Evolutionary conservation across 768 basidiomycete species (phyloP).

Genomic region (Hericium coralloides): DNA sequence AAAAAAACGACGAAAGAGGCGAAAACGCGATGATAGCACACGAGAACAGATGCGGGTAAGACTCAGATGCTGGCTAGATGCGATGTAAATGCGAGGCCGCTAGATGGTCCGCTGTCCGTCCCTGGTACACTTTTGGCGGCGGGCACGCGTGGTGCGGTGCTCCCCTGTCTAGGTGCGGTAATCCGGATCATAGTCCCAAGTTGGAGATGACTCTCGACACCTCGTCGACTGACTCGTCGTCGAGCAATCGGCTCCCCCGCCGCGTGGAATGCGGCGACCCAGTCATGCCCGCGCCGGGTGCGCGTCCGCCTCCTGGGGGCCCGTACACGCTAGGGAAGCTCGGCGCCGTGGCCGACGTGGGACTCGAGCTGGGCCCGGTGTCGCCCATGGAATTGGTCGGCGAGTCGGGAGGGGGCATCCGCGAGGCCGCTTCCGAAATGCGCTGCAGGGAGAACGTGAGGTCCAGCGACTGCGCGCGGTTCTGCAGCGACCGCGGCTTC

Average conservation of each 20-base stretch:
- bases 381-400: conserved; percentile 73
- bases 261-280: conserved; percentile 19
- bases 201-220: conserved; percentile 71
- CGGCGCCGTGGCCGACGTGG: conserved; percentile 69
- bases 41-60: conserved; percentile 11
- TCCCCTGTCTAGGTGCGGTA: conserved; percentile 7
- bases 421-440: conserved; percentile 59
- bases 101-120: conserved; percentile 9
- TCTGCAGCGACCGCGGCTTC: conserved; percentile 76
- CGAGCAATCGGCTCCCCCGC: conserved; percentile 25
- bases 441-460: conserved; percentile 78
- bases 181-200: conserved; percentile 20
- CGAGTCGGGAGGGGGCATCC: conserved; percentile 64
- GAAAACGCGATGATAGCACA: conserved; percentile 8
- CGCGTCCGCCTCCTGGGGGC: conserved; percentile 39
- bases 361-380: conserved; percentile 69
- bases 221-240: conserved; percentile 57
- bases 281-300: conserved; percentile 16
- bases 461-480: conserved; percentile 86
- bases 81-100: conserved; percentile 4
- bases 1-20: conserved; percentile 3
- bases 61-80: conserved; percentile 10
- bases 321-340: conserved; percentile 84
- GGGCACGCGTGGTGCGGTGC: conserved; percentile 1
- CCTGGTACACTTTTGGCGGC: conserved; percentile 14